A percentile compares a stretch with the other conserved stretches of the same genome.
Evolutionary conservation across 306 rosid species (phyloP).

Genomic region (Lathyrus sativus): DNA sequence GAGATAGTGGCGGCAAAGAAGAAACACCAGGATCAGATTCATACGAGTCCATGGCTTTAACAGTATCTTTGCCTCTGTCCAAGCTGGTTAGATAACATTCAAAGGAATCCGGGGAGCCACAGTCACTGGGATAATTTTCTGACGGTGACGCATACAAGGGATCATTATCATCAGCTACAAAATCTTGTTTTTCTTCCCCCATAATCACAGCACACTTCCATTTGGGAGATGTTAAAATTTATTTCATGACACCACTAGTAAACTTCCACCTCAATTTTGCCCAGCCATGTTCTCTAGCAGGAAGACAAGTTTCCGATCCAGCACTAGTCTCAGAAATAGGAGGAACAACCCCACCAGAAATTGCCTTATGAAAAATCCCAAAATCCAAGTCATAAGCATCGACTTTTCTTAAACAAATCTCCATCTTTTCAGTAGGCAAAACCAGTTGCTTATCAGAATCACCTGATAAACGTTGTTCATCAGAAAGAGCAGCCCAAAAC

Average conservation of each 20-base stretch:
- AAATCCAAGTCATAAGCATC: slow-evolving; percentile 76
- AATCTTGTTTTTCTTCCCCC: slow-evolving; percentile 45
- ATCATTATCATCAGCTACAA: too few relatives aligned
- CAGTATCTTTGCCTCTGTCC: too few relatives aligned
- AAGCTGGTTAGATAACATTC: too few relatives aligned
- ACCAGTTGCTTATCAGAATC: slow-evolving; percentile 33
- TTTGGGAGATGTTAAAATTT: too few relatives aligned
- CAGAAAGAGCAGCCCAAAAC: too few relatives aligned
- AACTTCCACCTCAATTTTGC: slow-evolving; percentile 61
- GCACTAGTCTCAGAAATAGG: slow-evolving; percentile 61
- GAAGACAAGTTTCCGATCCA: slow-evolving; percentile 81
- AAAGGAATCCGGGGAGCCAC: too few relatives aligned
- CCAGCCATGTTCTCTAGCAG: slow-evolving; percentile 86
- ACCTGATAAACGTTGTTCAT: too few relatives aligned
- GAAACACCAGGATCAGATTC: too few relatives aligned
- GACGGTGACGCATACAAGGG: too few relatives aligned
- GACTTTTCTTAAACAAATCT: slow-evolving; percentile 55
- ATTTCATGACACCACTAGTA: slow-evolving; percentile 55
- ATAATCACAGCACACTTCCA: slow-evolving; percentile 42
- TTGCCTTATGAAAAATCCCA: slow-evolving; percentile 79
- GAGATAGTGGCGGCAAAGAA: too few relatives aligned
- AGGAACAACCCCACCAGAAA: slow-evolving; percentile 90
- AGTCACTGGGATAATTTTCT: too few relatives aligned
- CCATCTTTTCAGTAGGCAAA: slow-evolving; percentile 36
- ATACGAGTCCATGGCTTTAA: too few relatives aligned